Percentiles rank a stretch among this genome's conserved stretches.
phyloP scores from a whole-genome alignment of 2,329 filamentous ascomycete species.

The Cladosporium sp. region DNA sequence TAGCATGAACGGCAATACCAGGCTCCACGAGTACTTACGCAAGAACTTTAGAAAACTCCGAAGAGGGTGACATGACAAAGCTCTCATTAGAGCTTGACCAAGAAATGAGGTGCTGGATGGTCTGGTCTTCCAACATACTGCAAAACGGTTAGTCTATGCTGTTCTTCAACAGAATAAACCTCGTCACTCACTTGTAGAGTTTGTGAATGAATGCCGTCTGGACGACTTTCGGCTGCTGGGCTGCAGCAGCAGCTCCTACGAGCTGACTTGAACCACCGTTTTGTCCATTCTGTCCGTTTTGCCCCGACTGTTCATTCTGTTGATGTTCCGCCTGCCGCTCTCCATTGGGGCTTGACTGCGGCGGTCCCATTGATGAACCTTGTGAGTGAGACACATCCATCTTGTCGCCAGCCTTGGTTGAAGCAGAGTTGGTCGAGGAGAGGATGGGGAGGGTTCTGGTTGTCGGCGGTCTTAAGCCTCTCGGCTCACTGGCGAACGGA shows the following conservation, averaged over 20 bases:
- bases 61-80: constrained; percentile 97
- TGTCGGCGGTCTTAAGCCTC: constrained; percentile 18
- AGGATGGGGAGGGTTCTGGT: constrained; percentile 28
- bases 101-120: constrained; percentile 90
- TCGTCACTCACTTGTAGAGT: constrained; percentile 78
- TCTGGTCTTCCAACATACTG: constrained; percentile 94
- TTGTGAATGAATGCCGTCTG: constrained; percentile 99
- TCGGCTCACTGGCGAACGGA: constrained; percentile 25
- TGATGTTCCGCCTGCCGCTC: constrained; percentile 22
- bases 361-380: constrained; percentile 25
- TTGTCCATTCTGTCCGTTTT: constrained; percentile 10
- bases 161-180: background rate
- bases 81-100: constrained; percentile 93
- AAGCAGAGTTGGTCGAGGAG: constrained; percentile 22
- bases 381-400: constrained; percentile 29
- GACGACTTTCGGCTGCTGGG: constrained; percentile 93
- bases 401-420: constrained; percentile 18
- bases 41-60: constrained; percentile 95
- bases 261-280: constrained; percentile 22
- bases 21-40: constrained; percentile 60
- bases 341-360: constrained; percentile 25
- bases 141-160: constrained; percentile 28
- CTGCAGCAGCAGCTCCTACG: constrained; percentile 61
- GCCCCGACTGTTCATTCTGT: constrained; percentile 14
- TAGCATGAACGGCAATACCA: background rate